Conservation (phyloP, 129 eudicot genomes). For the Apium graveolens region DNA sequence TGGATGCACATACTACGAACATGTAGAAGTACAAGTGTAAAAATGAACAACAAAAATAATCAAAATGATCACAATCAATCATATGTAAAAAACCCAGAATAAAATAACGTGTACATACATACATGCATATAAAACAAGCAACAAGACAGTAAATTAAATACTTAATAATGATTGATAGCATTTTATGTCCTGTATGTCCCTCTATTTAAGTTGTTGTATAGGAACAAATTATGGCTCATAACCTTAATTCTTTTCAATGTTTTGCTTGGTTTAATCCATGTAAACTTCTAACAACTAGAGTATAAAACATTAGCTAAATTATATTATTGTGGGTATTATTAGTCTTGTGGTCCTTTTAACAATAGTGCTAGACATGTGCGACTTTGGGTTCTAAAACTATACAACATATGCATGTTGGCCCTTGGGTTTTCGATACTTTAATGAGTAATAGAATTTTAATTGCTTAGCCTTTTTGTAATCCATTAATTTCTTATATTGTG, state of each 20-base stretch:
- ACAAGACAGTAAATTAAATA: no score
- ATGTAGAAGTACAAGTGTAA: no score
- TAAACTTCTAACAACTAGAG: neutral
- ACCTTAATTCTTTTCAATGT: neutral
- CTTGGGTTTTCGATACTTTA: neutral
- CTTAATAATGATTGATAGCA: no score
- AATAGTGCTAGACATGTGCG: neutral
- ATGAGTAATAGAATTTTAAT: no score
- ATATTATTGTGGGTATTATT: neutral
- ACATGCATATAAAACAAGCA: no score
- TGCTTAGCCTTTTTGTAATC: neutral
- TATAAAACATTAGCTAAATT: neutral
- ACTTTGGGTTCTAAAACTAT: neutral
- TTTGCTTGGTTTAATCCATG: no score
- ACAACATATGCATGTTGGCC: neutral
- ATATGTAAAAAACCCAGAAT: no score
- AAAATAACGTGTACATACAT: no score
- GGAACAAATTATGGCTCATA: neutral
- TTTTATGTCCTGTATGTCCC: neutral
- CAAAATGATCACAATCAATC: no score
- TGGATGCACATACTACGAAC: no score
- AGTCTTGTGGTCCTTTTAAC: conserved; percentile 3
- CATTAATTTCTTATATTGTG: no score
- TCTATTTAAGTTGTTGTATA: neutral
- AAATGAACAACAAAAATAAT: no score